Base-by-base conservation (phyloP, 345 rosid genomes). In the Kandelia obovata region DNA sequence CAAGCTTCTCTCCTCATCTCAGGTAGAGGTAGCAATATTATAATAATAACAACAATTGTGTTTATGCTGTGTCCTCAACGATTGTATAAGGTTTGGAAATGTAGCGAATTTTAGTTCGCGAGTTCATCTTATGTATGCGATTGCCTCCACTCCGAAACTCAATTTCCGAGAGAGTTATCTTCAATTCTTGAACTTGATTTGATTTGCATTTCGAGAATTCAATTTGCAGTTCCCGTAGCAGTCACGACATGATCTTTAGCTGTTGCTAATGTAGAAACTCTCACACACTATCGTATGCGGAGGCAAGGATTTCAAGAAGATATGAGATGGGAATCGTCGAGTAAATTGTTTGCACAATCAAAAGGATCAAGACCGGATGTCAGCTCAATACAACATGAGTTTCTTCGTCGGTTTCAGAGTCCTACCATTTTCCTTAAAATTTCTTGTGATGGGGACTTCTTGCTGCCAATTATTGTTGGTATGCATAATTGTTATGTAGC, bases 401-500 rank as follows among this genome's bases (percentile, higher is more conserved):
- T 87, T 78, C 89, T 91, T 26, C 85, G 79, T 28, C 86, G 85
- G 16, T 94, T 88, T 75, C 90, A 79, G 21, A 81, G 71, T 75
- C 98, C 98, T 9, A 88, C 97, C 5, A 86, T 93, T 73, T 93
- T 93, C 79, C 96, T 93, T 65, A 91, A 89, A 80, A 79, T 93
- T 76, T 84, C 89, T 69, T 93, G 96, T 78, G 87, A 89, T 70
- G 96, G 88, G 23, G 96, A 91, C 73, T 93, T 82, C 78, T 73
- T 89, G 80, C 83, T 93, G 31, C 98, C 97, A 6, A 76, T 94
- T 78, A 72, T 83, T 30, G 96, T 85, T 81, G 97, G 89, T 82
- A 78, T 59, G 58, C 53, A 43, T 20, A 16, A 57, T 59, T 62
- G 23, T 49, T 55, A 20, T 62, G 46, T 52, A 27, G 37, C 62